These are phyloP conservation scores for Xylariaceae sp. DNA, from an alignment of 2,329 filamentous ascomycete species.

Conservation along the genomic window DNA sequence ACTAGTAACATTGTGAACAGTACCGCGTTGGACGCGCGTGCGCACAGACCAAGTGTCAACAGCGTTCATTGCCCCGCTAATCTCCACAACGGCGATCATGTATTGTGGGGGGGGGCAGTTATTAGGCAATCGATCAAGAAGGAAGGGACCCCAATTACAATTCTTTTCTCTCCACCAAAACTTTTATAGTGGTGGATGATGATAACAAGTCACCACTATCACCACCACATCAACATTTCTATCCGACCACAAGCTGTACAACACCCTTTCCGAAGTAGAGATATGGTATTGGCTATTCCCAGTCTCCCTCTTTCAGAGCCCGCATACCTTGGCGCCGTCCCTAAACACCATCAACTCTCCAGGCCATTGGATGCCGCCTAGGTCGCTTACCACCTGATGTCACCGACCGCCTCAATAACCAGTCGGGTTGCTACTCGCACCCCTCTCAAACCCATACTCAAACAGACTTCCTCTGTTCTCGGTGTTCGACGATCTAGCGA, in stretches of 20 bases:
- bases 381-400: constrained; percentile 15
- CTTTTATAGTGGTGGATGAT: too few species aligned
- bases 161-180: too few species aligned
- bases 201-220: too few species aligned
- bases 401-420: constrained; percentile 22
- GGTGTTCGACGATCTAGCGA: constrained; percentile 41
- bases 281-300: neutral
- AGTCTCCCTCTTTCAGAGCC: neutral
- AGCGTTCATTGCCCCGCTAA: neutral
- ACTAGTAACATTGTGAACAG: neutral
- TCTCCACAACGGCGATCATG: too few species aligned
- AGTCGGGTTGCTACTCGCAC: constrained; percentile 31
- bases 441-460: constrained; percentile 52
- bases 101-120: too few species aligned
- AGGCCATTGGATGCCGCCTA: neutral
- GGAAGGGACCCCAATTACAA: too few species aligned
- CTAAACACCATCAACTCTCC: constrained; percentile 8
- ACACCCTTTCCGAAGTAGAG: neutral
- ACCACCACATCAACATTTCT: neutral
- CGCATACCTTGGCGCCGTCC: constrained; percentile 5
- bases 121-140: too few species aligned
- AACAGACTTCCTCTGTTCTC: constrained; percentile 41
- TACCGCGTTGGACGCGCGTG: neutral
- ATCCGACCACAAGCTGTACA: too few species aligned
- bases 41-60: constrained; percentile 1